Evolutionary conservation across 495 filamentous ascomycete genomes (phyloP).

Genomic region (Arthonia radiata): DNA sequence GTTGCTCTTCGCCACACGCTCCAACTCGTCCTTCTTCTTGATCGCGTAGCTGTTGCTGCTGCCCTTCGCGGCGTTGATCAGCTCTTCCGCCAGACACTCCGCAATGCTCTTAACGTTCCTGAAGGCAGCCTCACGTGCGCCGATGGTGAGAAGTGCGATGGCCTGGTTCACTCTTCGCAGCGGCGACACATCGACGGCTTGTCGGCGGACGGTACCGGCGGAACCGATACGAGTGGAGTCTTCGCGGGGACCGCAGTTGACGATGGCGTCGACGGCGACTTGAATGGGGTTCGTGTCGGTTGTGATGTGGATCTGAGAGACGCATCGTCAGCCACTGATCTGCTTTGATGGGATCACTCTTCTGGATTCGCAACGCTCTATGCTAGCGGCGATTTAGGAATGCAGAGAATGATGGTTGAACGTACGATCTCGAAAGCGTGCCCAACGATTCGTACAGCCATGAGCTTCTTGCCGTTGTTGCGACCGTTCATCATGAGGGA

Average conservation of each 20-base stretch:
- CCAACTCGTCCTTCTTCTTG: conserved; percentile 99
- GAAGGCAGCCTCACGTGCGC: conserved; percentile 92
- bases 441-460: conserved; percentile 97
- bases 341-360: too few relatives aligned
- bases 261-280: conserved; percentile 95
- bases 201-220: conserved; percentile 95
- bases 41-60: conserved; percentile 99
- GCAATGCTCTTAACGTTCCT: conserved; percentile 96
- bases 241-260: conserved; percentile 99
- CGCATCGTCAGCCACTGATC: too few relatives aligned
- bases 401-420: too few relatives aligned
- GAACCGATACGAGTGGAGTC: conserved; percentile 98
- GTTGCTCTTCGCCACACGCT: conserved; percentile 99
- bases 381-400: too few relatives aligned
- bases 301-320: conserved; percentile 99
- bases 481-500: conserved; percentile 99
- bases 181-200: conserved; percentile 98
- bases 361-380: too few relatives aligned
- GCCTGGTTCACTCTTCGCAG: conserved; percentile 99
- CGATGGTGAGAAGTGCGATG: conserved; percentile 89
- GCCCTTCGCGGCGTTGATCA: conserved; percentile 99
- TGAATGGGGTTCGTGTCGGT: conserved; percentile 99
- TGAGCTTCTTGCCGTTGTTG: conserved; percentile 99
- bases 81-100: conserved; percentile 97
- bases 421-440: conserved; percentile 98